phyloP scores from a whole-genome alignment of 1,284 basidiomycete genomes.

The Melampsora americana region DNA sequence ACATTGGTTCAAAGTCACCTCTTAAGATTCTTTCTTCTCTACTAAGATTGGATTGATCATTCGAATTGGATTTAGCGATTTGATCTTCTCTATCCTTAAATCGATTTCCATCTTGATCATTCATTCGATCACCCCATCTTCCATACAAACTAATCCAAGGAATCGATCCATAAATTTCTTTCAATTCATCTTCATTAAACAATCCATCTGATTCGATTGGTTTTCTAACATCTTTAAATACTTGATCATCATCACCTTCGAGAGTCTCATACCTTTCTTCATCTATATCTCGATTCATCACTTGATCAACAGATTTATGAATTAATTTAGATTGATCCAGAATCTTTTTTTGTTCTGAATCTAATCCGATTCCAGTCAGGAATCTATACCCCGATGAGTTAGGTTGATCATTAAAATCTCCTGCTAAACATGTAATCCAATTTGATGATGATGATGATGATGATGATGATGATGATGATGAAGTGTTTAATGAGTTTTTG shows the following conservation, averaged over 20 bases:
- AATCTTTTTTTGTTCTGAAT: not conserved
- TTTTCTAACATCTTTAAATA: slow-evolving; percentile 41
- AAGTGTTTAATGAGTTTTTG: not conserved
- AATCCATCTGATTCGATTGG: slow-evolving; percentile 1
- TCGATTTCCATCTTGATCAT: slow-evolving; percentile 24
- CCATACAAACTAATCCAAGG: slow-evolving; percentile 35
- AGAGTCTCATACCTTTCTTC: slow-evolving; percentile 13
- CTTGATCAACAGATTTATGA: slow-evolving; percentile 23
- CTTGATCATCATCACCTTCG: slow-evolving; percentile 41
- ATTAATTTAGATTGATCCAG: slow-evolving; percentile 14
- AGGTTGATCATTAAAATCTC: slow-evolving; percentile 42
- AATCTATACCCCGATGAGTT: slow-evolving; percentile 21
- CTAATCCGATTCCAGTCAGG: not conserved
- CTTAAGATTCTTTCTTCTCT: not conserved
- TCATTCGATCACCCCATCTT: slow-evolving; percentile 11
- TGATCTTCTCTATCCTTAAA: slow-evolving; percentile 24
- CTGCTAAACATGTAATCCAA: slow-evolving; percentile 14
- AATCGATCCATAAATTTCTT: not conserved
- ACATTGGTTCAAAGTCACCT: slow-evolving; percentile 39
- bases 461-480: not conserved
- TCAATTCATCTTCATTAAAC: slow-evolving; percentile 10
- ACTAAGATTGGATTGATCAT: not conserved
- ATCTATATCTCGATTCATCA: not conserved
- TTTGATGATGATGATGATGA: not conserved
- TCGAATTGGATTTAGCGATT: not conserved